Conservation (phyloP, 495 filamentous ascomycete species). For the Tirmania nivea region DNA sequence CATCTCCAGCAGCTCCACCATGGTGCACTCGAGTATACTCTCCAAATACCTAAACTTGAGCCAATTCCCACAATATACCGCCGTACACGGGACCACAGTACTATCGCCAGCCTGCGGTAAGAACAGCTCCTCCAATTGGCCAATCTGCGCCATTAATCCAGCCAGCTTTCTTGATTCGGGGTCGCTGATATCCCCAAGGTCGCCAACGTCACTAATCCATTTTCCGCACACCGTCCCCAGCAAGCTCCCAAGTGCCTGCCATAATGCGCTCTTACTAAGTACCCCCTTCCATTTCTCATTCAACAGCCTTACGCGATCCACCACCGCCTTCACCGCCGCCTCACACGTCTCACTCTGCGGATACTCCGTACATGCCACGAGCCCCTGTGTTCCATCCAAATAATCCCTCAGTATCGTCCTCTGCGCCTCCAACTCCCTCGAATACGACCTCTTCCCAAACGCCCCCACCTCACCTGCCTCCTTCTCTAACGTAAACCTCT, state of each 20-base stretch:
- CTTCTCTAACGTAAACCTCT: slow-evolving; percentile 26
- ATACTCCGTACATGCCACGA: slow-evolving; percentile 36
- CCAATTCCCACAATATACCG: slow-evolving; percentile 66
- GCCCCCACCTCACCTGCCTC: slow-evolving; percentile 52
- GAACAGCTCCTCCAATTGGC: slow-evolving; percentile 53
- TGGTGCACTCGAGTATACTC: slow-evolving; percentile 72
- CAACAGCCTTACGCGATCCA: slow-evolving; percentile 44
- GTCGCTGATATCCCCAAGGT: slow-evolving; percentile 67
- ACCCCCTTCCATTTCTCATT: slow-evolving; percentile 58
- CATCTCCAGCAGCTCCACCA: slow-evolving; percentile 70
- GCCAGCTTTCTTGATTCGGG: slow-evolving; percentile 65
- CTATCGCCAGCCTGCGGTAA: slow-evolving; percentile 26
- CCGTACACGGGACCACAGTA: slow-evolving; percentile 37
- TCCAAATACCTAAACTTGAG: slow-evolving; percentile 71
- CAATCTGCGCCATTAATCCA: slow-evolving; percentile 47
- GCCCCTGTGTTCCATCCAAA: slow-evolving; percentile 53
- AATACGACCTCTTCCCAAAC: slow-evolving; percentile 68
- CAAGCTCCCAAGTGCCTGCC: slow-evolving; percentile 67
- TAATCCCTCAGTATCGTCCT: slow-evolving; percentile 65
- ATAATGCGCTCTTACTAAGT: slow-evolving; percentile 56
- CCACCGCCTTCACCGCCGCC: slow-evolving; percentile 44
- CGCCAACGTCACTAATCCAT: slow-evolving; percentile 64
- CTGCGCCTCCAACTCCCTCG: slow-evolving; percentile 59
- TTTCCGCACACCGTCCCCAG: slow-evolving; percentile 61
- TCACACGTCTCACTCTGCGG: slow-evolving; percentile 46